Evolutionary conservation across 129 eudicot genomes (phyloP).

Genomic region (Logfia minima): DNA sequence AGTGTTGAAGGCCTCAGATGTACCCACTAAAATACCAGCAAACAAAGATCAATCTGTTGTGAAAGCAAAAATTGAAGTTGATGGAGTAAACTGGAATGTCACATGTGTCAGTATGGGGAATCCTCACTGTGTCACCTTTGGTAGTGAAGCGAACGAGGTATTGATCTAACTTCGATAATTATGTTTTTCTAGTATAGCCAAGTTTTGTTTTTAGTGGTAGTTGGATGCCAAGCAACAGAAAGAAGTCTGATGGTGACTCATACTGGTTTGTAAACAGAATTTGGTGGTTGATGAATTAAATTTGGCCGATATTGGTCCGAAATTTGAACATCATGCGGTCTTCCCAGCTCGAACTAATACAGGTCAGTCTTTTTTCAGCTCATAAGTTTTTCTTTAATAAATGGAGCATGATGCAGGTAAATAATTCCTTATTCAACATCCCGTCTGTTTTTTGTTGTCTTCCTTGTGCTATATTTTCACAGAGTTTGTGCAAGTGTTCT

Average conservation of each 20-base stretch:
- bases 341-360: conserved; percentile 99
- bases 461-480: conserved; percentile 30
- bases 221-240: not conserved
- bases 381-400: not conserved
- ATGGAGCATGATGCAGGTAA: not conserved
- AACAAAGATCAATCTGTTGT: conserved; percentile 67
- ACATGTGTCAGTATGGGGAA: conserved; percentile 99
- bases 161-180: not conserved
- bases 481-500: conserved; percentile 93
- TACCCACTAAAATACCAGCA: conserved; percentile 81
- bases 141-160: conserved; percentile 60
- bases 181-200: not conserved
- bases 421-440: not conserved
- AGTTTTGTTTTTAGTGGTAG: not conserved
- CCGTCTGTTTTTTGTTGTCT: conserved; percentile 1
- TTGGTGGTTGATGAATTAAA: conserved; percentile 87
- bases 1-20: conserved; percentile 72
- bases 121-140: conserved; percentile 92
- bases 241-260: not conserved
- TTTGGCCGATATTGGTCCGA: conserved; percentile 85
- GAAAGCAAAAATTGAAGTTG: conserved; percentile 67
- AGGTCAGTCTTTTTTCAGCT: conserved; percentile 47
- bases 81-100: conserved; percentile 78
- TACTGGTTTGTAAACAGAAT: conserved; percentile 50
- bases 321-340: conserved; percentile 74